Percentiles rank a stretch among this genome's conserved stretches.
phyloP scores from a whole-genome alignment of 441 rosid genomes.

The Croton laevigatus region DNA sequence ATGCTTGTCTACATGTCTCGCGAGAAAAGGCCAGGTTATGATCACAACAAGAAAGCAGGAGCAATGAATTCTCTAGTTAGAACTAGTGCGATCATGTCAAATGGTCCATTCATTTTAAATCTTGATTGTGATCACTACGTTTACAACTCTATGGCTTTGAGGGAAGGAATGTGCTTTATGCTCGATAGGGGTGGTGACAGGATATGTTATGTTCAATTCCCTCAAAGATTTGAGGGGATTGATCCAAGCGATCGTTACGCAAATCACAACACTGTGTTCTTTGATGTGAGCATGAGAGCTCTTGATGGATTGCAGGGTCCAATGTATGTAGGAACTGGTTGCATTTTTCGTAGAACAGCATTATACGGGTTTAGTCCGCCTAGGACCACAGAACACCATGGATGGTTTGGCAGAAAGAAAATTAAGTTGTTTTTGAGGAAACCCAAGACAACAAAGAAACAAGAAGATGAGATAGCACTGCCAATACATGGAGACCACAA shows the following conservation, averaged over 20 bases:
- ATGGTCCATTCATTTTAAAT: slow-evolving; percentile 83
- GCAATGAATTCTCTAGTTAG: slow-evolving; percentile 89
- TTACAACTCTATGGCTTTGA: slow-evolving; percentile 65
- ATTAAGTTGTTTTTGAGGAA: slow-evolving; percentile 52
- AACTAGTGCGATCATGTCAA: slow-evolving; percentile 86
- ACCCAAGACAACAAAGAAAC: slow-evolving; percentile 46
- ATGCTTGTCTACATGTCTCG: slow-evolving; percentile 79
- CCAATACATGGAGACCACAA: slow-evolving; percentile 41
- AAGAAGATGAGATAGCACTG: slow-evolving; percentile 46
- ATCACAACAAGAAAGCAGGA: slow-evolving; percentile 90
- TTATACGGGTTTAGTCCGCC: slow-evolving; percentile 89
- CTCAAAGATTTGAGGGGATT: slow-evolving; percentile 89
- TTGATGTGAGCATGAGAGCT: slow-evolving; percentile 89
- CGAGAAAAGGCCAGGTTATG: slow-evolving; percentile 80
- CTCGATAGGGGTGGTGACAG: slow-evolving; percentile 81
- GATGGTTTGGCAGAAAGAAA: slow-evolving; percentile 65
- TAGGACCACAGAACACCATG: slow-evolving; percentile 58
- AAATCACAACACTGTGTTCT: slow-evolving; percentile 87
- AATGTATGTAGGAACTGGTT: slow-evolving; percentile 89
- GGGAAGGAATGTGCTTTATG: slow-evolving; percentile 97
- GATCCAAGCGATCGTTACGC: slow-evolving; percentile 87
- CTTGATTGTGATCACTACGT: slow-evolving; percentile 90
- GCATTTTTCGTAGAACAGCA: slow-evolving; percentile 82
- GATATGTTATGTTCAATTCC: slow-evolving; percentile 81
- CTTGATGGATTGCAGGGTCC: slow-evolving; percentile 92